Evolutionary conservation across 148 eudicot genomes (phyloP).

Genomic region (Selenicereus undatus): DNA sequence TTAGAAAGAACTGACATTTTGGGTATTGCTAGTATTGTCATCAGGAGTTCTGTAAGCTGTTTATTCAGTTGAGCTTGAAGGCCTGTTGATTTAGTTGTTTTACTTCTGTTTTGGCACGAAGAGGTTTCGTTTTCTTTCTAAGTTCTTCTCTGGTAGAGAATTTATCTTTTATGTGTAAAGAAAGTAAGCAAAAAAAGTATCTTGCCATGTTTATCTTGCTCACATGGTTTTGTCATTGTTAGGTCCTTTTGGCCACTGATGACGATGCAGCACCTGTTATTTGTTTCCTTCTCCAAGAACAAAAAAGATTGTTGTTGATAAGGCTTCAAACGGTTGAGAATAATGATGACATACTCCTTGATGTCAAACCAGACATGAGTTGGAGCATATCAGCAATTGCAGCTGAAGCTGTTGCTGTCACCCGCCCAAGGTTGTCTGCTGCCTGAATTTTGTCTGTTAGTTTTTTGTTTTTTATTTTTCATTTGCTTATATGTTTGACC

Average conservation of each 20-base stretch:
- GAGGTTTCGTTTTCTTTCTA: not conserved
- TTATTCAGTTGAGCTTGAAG: too few species aligned
- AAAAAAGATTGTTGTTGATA: conserved; percentile 61
- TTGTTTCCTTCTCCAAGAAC: conserved; percentile 92
- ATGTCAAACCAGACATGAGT: conserved; percentile 79
- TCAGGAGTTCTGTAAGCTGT: too few species aligned
- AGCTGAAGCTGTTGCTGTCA: conserved; percentile 82
- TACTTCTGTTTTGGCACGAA: not conserved
- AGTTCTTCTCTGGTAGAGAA: not conserved
- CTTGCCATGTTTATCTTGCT: conserved; percentile 3
- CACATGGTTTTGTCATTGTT: conserved; percentile 13
- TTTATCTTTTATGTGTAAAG: not conserved
- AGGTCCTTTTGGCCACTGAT: conserved; percentile 89
- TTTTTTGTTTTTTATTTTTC: too few species aligned
- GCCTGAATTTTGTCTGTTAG: not conserved
- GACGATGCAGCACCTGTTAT: conserved; percentile 69
- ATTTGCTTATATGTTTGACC: conserved; percentile 4
- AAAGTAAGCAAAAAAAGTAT: not conserved
- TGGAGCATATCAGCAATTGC: conserved; percentile 93
- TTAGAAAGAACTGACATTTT: too few species aligned
- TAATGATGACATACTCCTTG: conserved; percentile 57
- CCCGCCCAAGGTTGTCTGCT: conserved; percentile 64
- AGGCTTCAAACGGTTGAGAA: conserved; percentile 69
- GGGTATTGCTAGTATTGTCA: too few species aligned
- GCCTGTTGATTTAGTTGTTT: too few species aligned